A percentile compares a stretch with the other conserved stretches of the same genome.
phyloP scores from a whole-genome alignment of 2,329 filamentous ascomycete genomes.

The Ascocoryne sarcoides region DNA sequence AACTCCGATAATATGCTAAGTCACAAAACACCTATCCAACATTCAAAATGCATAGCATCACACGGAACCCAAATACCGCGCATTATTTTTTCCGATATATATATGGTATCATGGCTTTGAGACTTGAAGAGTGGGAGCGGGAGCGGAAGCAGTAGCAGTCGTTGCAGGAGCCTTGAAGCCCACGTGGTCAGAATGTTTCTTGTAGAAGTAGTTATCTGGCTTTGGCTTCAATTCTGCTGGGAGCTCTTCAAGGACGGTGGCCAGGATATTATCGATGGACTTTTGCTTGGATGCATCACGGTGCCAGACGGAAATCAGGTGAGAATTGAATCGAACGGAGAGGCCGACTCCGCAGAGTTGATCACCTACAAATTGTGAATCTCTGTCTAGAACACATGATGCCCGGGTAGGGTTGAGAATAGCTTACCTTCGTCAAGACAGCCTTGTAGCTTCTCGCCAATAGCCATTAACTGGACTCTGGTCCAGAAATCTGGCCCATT shows the following conservation, averaged over 20 bases:
- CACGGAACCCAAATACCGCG: constrained; percentile 1
- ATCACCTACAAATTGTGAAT: constrained; percentile 45
- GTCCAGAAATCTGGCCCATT: constrained; percentile 70
- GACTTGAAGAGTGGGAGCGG: constrained; percentile 18
- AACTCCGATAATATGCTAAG: background rate
- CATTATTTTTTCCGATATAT: constrained; percentile 2
- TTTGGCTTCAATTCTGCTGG: constrained; percentile 65
- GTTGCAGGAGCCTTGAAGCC: constrained; percentile 58
- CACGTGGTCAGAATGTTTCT: constrained; percentile 80
- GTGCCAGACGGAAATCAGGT: constrained; percentile 89
- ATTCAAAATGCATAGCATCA: constrained; percentile 9
- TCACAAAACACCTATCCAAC: constrained; percentile 7
- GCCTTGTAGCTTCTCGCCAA: constrained; percentile 71
- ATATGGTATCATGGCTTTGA: constrained; percentile 17
- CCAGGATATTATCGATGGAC: constrained; percentile 66
- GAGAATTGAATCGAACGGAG: constrained; percentile 79
- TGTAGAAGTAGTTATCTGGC: constrained; percentile 69
- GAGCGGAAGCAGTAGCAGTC: constrained; percentile 16
- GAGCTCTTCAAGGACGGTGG: constrained; percentile 64
- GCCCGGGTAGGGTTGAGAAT: background rate
- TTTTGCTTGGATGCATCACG: constrained; percentile 73
- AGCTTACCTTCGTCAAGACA: constrained; percentile 59
- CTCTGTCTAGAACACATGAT: background rate
- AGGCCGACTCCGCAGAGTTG: constrained; percentile 86
- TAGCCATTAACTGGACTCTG: constrained; percentile 70